These are phyloP conservation scores for Ilex aquifolium DNA, from an alignment of 257 asterid genomes.

Conservation along the genomic window DNA sequence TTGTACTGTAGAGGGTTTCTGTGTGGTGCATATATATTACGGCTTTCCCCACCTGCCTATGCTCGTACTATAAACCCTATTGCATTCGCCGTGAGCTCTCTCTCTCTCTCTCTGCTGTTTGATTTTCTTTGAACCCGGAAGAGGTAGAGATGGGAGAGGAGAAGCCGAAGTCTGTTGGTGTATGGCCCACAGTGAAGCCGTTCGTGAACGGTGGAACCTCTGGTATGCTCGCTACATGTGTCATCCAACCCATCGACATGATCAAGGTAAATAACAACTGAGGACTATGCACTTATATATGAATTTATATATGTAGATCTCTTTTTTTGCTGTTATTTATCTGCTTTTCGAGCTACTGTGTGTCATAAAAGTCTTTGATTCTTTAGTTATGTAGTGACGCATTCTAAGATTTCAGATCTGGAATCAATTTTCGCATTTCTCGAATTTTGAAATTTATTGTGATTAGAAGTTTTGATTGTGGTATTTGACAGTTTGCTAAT, in stretches of 20 bases:
- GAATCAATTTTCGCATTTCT: conserved; percentile 1
- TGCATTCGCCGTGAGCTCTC: too few relatives aligned
- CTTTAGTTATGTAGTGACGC: not conserved
- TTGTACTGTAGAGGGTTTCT: too few relatives aligned
- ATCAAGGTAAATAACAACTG: conserved; percentile 49
- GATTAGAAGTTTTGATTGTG: too few relatives aligned
- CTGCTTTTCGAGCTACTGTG: not conserved
- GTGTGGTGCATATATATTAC: too few relatives aligned
- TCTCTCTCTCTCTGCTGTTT: conserved; percentile 9
- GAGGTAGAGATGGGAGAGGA: conserved; percentile 51
- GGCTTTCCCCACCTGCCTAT: too few relatives aligned
- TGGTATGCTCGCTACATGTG: conserved; percentile 98
- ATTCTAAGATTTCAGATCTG: conserved; percentile 13
- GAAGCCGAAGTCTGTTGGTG: conserved; percentile 67
- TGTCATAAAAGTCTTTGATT: not conserved
- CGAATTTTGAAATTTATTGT: not conserved
- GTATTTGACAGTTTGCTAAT: not conserved
- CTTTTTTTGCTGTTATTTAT: too few relatives aligned
- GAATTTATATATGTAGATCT: too few relatives aligned
- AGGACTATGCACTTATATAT: not conserved
- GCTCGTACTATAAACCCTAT: too few relatives aligned
- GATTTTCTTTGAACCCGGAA: conserved; percentile 3
- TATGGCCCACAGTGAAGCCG: conserved; percentile 87
- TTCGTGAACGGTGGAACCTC: conserved; percentile 87
- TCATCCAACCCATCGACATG: conserved; percentile 95